Evolutionary conservation across 257 asterid species (phyloP), one percentile per base, ranked within the genome.

Genomic region (Forsythia suspensa): DNA sequence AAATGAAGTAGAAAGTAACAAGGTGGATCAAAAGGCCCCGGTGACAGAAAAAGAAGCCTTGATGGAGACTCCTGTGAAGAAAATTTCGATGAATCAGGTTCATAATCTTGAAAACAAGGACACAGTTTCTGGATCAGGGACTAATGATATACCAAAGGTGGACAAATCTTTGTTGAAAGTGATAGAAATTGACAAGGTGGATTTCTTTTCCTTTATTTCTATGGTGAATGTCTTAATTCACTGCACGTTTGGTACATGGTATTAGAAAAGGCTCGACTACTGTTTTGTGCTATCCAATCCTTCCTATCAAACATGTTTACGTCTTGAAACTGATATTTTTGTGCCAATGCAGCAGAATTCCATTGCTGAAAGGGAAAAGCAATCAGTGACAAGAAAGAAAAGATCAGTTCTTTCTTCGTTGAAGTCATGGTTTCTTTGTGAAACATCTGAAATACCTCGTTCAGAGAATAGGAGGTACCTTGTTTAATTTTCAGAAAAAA

Each of bases 131-230:
- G 91, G 80, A 36, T 89, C 91, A 55, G 96, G 89, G 82, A 81
- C 76, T 40, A 87, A 86, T 80, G 92, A 86, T 66, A 84, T 88
- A 29, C 82, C 90, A 76, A 87, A 80, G 44, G 82, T 86, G 73
- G 94, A 91, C 86, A 92, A 84, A 84, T 97, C 97, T 76, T 88
- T 92, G 82, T 80, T 92, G 21, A 88, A 90, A 97, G 97, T 91
- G 71, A 65, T 38, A 5, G 12, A 63, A 9, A 20, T 24, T 29
- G 39, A 63, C 38, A 63, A 63, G 69, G 69, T 21, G 37, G 40
- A 52, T 5, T 75, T 74, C 72, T 40, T 3, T 6, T 3, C 16
- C 11, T 21, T 51, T 6, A 4, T 20, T 41, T 61, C 66, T 61
- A 43, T 72, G 34, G n/a, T 21, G 52, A 3, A 12, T 38, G 13